Conservation (phyloP, 495 filamentous ascomycete species). For the Friedmanniomyces endolithicus region DNA sequence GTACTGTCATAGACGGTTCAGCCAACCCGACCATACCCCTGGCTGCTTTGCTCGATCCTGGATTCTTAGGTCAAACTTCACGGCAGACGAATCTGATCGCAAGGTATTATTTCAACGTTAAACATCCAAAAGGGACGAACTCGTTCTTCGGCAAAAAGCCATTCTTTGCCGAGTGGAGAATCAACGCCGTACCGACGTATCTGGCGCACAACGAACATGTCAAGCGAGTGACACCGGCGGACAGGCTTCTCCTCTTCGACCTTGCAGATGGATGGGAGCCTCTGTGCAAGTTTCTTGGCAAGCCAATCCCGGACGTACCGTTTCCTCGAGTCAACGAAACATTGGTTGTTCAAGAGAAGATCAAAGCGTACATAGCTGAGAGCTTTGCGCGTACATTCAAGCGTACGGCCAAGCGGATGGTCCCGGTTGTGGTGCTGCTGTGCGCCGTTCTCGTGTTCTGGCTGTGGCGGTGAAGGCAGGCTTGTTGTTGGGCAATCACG, state of each 20-base stretch:
- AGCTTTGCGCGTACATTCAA: constrained; percentile 2
- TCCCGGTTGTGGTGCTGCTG: constrained; percentile 1
- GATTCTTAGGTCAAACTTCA: constrained; percentile 1
- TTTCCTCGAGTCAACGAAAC: constrained; percentile 20
- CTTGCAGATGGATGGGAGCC: constrained; percentile 10
- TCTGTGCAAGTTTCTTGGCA: constrained; percentile 18
- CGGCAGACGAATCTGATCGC: constrained; percentile 4
- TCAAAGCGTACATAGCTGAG: constrained; percentile 10
- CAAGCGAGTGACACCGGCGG: constrained; percentile 3
- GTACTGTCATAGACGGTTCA: background rate
- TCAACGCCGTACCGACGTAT: background rate
- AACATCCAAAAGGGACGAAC: background rate
- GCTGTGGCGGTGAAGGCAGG: background rate
- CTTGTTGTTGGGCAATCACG: too few relatives aligned
- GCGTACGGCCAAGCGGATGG: background rate
- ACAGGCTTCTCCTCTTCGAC: background rate
- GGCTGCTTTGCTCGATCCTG: background rate
- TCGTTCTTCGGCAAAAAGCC: background rate
- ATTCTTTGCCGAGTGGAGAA: background rate
- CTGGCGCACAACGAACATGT: constrained; percentile 10
- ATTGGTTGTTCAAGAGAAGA: constrained; percentile 9
- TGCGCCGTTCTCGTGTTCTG: background rate
- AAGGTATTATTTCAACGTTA: background rate
- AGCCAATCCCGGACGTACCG: constrained; percentile 16
- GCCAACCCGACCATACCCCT: background rate